Evolutionary conservation across 1,284 basidiomycete genomes (phyloP).

Genomic region (Irpex sp.): DNA sequence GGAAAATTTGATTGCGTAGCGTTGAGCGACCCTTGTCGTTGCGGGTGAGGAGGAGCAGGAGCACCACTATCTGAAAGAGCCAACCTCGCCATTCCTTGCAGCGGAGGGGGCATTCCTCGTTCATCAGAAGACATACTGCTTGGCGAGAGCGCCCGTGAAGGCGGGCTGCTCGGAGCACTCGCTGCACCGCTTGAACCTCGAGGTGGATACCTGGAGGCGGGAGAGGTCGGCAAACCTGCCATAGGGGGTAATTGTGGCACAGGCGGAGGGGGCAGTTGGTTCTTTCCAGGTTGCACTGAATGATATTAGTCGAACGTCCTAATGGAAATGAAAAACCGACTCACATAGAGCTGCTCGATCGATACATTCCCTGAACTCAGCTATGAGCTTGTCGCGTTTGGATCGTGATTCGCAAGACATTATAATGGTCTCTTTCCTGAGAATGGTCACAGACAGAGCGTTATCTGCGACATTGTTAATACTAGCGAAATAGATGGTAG

Average conservation of each 20-base stretch:
- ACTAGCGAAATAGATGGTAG: constrained; percentile 7
- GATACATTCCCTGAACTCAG: constrained; percentile 83
- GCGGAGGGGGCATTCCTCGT: constrained; percentile 14
- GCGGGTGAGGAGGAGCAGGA: background rate
- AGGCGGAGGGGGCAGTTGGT: constrained; percentile 32
- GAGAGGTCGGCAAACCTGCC: background rate
- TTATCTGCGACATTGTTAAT: constrained; percentile 44
- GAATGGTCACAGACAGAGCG: constrained; percentile 75
- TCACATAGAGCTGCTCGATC: constrained; percentile 76
- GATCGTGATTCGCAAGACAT: constrained; percentile 64
- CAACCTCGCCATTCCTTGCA: constrained; percentile 24
- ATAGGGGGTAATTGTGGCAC: constrained; percentile 21
- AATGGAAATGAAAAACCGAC: constrained; percentile 11
- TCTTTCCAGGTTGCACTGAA: constrained; percentile 55
- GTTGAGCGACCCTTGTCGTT: background rate
- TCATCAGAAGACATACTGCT: constrained; percentile 11
- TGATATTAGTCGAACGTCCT: constrained; percentile 5
- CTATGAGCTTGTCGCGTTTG: constrained; percentile 63
- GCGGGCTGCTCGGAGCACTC: constrained; percentile 20
- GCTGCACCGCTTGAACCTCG: constrained; percentile 4
- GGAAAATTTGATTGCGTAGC: constrained; percentile 12
- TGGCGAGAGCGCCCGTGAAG: constrained; percentile 21
- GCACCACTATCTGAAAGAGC: constrained; percentile 2
- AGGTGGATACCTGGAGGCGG: background rate
- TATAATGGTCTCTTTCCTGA: constrained; percentile 85